Evolutionary conservation across 192 early-diverging fungal genomes (phyloP).

Genomic region (Coemansia sp.): DNA sequence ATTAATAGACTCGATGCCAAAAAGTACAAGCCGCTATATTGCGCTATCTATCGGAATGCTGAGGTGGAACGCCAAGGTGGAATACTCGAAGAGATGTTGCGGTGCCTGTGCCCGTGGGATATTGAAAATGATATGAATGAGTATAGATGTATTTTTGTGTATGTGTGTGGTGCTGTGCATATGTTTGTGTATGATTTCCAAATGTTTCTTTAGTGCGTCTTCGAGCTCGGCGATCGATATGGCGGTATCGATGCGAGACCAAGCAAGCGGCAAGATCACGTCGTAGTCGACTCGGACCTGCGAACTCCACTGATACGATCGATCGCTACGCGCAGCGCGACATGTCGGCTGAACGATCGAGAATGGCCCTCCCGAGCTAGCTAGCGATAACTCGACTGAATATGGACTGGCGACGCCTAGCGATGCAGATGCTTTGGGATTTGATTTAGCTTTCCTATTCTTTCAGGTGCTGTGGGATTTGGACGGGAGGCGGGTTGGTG

Average conservation of each 20-base stretch:
- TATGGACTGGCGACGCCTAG: not conserved
- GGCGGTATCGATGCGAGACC: not conserved
- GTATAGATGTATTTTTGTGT: not conserved
- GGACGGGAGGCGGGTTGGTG: slow-evolving; percentile 53
- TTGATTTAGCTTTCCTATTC: not conserved
- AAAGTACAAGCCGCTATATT: not conserved
- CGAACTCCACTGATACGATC: not conserved
- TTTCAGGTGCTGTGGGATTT: slow-evolving; percentile 13
- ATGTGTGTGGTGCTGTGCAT: not conserved
- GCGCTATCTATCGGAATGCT: not conserved
- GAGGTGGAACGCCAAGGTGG: not conserved
- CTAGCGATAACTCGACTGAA: not conserved
- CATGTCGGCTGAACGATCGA: not conserved
- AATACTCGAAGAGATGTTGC: not conserved
- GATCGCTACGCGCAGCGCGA: not conserved
- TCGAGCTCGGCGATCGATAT: not conserved
- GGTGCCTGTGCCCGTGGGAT: not conserved
- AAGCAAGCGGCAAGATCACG: slow-evolving; percentile 1
- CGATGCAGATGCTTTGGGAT: not conserved
- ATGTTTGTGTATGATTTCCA: not conserved
- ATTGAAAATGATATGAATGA: not conserved
- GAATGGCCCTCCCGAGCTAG: not conserved
- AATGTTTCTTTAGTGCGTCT: not conserved
- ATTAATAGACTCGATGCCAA: not conserved
- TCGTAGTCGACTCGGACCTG: not conserved